Base-by-base conservation (phyloP, 108 stramenopile genomes). In the Fistulifera solaris region DNA sequence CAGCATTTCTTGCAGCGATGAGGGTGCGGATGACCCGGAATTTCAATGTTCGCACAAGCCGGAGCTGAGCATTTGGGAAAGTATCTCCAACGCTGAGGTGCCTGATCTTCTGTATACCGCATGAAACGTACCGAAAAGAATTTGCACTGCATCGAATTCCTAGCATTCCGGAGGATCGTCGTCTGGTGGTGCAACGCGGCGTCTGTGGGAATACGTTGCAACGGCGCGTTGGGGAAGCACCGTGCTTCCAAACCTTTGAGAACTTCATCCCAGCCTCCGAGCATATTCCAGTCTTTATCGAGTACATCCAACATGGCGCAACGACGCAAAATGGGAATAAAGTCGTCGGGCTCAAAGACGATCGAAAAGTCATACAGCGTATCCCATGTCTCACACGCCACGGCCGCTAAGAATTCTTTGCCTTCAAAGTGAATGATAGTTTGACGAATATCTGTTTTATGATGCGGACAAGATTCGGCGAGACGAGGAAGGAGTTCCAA, bases 81-180 rank as follows among this genome's bases (percentile, higher is more conserved):
- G 25, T 73, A 73, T 38, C 49, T 27, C 23, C 44, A 73, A n/a
- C 67, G 54, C 48, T 68, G 67, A 15, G 66, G 66, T 23, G 54
- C 55, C 18, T 62, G 63, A 31, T 59, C 48, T 4, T 53, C 52
- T 1, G 52, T 60, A 10, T 54, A 40, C 3, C 54, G 50, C 24
- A 59, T 24, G 47, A 50, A 58, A 14, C 48, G 39, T 1, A 57
- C 56, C 1, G 63, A 48, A 41, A 70, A 46, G 13, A 57, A 47
- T 40, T 66, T 61, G 60, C 71, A 72, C 39, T 62, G 59, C 24
- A 72, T 62, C 22, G 71, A 72, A 52, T 72, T 72, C n/a, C 66
- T 40, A 41, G 71, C 65, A 12, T 59, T 40, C 12, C 61, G 44
- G 18, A 66, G 27, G 12, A 58, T 45, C 13, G 56, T 52, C 3